Evolutionary conservation across 805 yeast genomes (phyloP).

Genomic region (Starmera quercuum): DNA sequence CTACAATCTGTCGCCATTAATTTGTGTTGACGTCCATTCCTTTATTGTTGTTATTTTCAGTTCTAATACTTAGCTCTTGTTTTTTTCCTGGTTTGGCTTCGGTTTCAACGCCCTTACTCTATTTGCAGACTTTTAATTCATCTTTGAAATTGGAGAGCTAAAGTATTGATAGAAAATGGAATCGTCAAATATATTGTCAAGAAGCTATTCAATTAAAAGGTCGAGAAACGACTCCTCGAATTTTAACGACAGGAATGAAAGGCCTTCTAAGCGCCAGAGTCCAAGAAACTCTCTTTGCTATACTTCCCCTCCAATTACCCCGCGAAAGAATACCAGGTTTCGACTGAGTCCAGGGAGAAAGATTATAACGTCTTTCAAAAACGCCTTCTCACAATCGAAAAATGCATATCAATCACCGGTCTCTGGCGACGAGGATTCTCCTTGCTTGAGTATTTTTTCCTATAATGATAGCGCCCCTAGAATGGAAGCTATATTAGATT

Average conservation of each 20-base stretch:
- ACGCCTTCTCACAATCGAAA: conserved; percentile 4
- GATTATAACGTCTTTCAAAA: conserved; percentile 17
- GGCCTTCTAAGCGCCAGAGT: conserved; percentile 13
- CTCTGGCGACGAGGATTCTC: conserved; percentile 5
- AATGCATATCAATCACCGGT: conserved; percentile 8
- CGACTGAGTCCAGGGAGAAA: conserved; percentile 4
- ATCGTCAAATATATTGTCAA: too few species aligned
- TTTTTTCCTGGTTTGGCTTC: background rate
- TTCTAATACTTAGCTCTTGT: conserved; percentile 1
- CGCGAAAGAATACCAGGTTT: conserved; percentile 4
- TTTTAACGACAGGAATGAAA: conserved; percentile 1
- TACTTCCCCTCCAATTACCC: conserved; percentile 8
- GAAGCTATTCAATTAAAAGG: conserved; percentile 14
- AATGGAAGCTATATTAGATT: too few species aligned
- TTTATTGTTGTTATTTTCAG: conserved; percentile 5
- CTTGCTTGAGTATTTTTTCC: background rate
- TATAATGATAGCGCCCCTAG: background rate
- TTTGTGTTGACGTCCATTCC: conserved; percentile 25
- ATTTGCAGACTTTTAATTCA: too few species aligned
- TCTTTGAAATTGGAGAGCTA: too few species aligned
- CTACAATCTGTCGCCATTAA: conserved; percentile 22
- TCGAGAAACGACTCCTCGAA: conserved; percentile 10
- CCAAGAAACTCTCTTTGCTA: conserved; percentile 7
- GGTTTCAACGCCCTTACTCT: too few species aligned
- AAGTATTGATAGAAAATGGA: too few species aligned